Conservation (phyloP, 371 early-diverging fungal genomes). For the Syncephalastrum sp. region DNA sequence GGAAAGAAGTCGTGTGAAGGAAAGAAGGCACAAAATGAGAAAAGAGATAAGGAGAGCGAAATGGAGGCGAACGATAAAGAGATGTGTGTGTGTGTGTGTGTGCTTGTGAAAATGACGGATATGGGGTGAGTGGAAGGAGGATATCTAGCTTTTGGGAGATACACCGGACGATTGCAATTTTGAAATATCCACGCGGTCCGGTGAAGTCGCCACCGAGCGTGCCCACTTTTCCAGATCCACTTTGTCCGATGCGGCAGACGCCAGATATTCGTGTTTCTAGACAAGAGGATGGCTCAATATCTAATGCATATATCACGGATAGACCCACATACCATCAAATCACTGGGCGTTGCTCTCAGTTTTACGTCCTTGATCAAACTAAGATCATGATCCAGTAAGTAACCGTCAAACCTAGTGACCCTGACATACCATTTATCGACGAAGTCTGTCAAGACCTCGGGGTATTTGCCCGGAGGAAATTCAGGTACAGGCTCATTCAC, state of each 20-base stretch:
- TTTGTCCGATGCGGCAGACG: slow-evolving; percentile 49
- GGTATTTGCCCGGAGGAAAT: slow-evolving; percentile 71
- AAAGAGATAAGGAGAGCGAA: no score
- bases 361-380: slow-evolving; percentile 79
- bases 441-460: slow-evolving; percentile 76
- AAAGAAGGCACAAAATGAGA: no score
- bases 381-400: neutral
- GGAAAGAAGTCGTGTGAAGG: no score
- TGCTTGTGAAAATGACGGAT: no score
- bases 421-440: slow-evolving; percentile 67
- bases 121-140: no score
- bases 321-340: slow-evolving; percentile 57
- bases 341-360: slow-evolving; percentile 70
- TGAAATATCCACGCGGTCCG: slow-evolving; percentile 15
- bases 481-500: slow-evolving; percentile 89
- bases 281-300: neutral
- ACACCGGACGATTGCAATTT: slow-evolving; percentile 9
- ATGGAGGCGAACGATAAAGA: no score
- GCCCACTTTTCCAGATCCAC: slow-evolving; percentile 63
- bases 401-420: neutral
- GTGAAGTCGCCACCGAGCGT: slow-evolving; percentile 14
- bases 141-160: no score
- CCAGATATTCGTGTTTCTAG: slow-evolving; percentile 57
- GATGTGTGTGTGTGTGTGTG: no score
- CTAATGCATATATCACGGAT: neutral